These are phyloP conservation scores for Cladorrhinum sp. DNA, from an alignment of 2,329 filamentous ascomycete genomes.

Conservation along the genomic window DNA sequence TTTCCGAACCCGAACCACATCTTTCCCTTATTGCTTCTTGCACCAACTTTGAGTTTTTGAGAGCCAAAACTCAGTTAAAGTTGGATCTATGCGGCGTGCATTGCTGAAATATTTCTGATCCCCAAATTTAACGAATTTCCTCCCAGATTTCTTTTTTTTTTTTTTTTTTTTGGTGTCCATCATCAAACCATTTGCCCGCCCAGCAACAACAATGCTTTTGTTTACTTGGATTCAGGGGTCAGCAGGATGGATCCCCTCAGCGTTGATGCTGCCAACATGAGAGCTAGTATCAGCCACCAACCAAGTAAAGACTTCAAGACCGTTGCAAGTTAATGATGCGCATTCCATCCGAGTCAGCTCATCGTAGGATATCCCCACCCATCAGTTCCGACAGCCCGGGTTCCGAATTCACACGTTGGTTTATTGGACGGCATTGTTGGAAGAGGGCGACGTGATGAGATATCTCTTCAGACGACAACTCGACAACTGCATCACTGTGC, in stretches of 20 bases:
- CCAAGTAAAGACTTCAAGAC: not conserved
- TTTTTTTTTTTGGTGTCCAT: not conserved
- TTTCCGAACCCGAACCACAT: not conserved
- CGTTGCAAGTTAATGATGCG: not conserved
- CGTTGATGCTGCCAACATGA: not conserved
- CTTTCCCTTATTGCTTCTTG: not conserved
- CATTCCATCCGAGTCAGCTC: not conserved
- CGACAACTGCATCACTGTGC: not conserved
- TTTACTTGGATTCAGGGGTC: conserved; percentile 8
- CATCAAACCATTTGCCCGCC: not conserved
- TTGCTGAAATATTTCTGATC: too few species aligned
- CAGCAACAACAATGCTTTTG: not conserved
- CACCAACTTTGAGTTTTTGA: not conserved
- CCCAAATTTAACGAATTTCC: not conserved
- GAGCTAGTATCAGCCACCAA: not conserved
- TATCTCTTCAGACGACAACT: not conserved
- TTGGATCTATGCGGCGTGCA: too few species aligned
- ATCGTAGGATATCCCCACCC: not conserved
- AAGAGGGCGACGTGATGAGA: not conserved
- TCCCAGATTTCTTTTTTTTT: not conserved
- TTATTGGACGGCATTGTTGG: not conserved
- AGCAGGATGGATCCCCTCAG: not conserved
- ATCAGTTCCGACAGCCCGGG: conserved; percentile 1
- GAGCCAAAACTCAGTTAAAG: not conserved
- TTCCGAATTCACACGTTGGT: too few species aligned